Percentiles rank a stretch among this genome's conserved stretches.
Evolutionary conservation across 768 basidiomycete genomes (phyloP).

Genomic region (Arthromyces matolae): DNA sequence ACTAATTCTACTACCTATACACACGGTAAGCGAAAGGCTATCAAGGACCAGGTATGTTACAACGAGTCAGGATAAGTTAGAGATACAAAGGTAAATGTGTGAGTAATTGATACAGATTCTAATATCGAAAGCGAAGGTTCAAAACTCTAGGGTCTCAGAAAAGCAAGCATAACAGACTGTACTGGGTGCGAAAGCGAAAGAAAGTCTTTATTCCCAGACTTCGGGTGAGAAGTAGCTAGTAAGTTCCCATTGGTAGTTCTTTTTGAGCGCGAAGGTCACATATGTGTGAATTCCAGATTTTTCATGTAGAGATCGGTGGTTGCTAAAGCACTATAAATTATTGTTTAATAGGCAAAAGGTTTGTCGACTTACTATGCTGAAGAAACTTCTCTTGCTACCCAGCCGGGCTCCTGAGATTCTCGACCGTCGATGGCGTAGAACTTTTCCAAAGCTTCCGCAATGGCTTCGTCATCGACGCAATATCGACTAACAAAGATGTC

Average conservation of each 20-base stretch:
- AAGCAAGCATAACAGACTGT: not conserved
- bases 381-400: slow-evolving; percentile 27
- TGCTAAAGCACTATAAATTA: slow-evolving; percentile 16
- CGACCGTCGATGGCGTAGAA: slow-evolving; percentile 19
- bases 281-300: slow-evolving; percentile 28
- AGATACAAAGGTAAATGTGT: no score
- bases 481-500: slow-evolving; percentile 21
- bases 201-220: slow-evolving; percentile 17
- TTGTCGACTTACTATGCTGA: slow-evolving; percentile 23
- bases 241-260: slow-evolving; percentile 26
- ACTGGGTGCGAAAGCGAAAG: not conserved
- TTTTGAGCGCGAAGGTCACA: slow-evolving; percentile 29
- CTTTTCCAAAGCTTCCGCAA: slow-evolving; percentile 26
- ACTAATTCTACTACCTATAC: no score
- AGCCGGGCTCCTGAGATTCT: slow-evolving; percentile 19
- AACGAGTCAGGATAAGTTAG: no score
- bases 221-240: slow-evolving; percentile 33
- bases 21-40: no score
- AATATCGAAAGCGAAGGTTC: no score
- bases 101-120: no score
- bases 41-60: no score
- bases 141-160: no score
- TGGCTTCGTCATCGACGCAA: slow-evolving; percentile 23
- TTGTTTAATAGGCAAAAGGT: not conserved
- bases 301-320: slow-evolving; percentile 22